These are phyloP conservation scores for Caulochytrium protostelioides DNA, from an alignment of 371 early-diverging fungal species.

Conservation along the genomic window DNA sequence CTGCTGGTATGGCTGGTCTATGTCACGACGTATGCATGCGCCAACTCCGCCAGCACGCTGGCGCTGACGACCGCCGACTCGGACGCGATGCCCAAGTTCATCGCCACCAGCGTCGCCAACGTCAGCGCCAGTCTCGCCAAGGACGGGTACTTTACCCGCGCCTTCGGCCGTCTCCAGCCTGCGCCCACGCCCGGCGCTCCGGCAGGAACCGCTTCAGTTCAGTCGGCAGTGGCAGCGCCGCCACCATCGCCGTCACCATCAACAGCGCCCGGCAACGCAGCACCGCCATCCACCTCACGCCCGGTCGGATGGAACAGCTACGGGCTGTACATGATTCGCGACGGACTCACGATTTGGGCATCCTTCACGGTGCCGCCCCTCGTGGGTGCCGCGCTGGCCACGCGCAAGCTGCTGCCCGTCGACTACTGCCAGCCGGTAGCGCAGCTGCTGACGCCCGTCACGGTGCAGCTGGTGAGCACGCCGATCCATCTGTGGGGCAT, in stretches of 20 bases:
- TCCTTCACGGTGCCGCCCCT: constrained; percentile 39
- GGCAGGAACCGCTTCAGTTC: no score
- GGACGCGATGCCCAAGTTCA: constrained; percentile 23
- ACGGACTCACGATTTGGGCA: constrained; percentile 38
- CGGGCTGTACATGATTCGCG: constrained; percentile 31
- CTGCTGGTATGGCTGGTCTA: constrained; percentile 31
- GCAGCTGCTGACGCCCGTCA: constrained; percentile 32
- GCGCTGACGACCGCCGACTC: background rate
- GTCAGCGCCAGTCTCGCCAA: constrained; percentile 33
- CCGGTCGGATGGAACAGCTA: constrained; percentile 29
- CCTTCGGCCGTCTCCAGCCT: constrained; percentile 30
- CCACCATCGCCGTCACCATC: background rate
- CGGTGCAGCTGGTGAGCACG: constrained; percentile 31
- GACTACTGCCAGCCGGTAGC: constrained; percentile 3
- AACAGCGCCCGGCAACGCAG: background rate
- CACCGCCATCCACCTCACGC: constrained; percentile 16
- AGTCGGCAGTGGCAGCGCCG: no score
- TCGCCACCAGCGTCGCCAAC: constrained; percentile 32
- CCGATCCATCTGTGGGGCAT: constrained; percentile 36
- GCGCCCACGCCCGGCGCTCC: no score
- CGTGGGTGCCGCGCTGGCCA: constrained; percentile 11
- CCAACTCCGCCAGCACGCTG: constrained; percentile 21
- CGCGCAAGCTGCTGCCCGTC: constrained; percentile 8
- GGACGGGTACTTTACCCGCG: constrained; percentile 34
- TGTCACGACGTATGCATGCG: constrained; percentile 31